Base-by-base conservation (phyloP, 257 asterid genomes). In the Primulina tabacum region DNA sequence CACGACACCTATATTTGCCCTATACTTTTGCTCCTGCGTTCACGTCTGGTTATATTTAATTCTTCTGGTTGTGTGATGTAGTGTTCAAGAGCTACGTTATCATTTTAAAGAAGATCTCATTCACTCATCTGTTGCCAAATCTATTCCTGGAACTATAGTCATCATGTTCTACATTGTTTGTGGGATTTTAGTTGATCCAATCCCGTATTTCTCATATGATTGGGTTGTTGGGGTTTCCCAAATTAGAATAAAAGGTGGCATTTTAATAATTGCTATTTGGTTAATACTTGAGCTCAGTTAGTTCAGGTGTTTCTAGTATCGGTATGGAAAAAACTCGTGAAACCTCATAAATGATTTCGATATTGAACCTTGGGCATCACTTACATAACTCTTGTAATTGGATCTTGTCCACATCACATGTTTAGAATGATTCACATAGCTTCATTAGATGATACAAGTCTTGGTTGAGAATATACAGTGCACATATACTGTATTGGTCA, bases 141-240 rank as follows among this genome's bases (percentile, higher is more conserved):
- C 71, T 62, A 53, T 6, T 65, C 56, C 57, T 72, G 21, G 21
- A 8, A 60, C 73, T 28, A 65, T 47, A 30, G 24, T 55, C 55
- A 43, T 77, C 29, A 24, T 50, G 3, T 50, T 67, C 30, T 17
- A 7, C 53, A 29, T 33, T 4, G 35, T 68, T 57, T 74, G 29
- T 56, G 0, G 30, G 35, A 30, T 63, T 68, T 40, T 18, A 7
- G 37, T 34, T 32, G 50, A 65, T 72, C 80, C 56, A 50, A 28
- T 57, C 7, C 65, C 30, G 32, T 29, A 50, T 53, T 72, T 76
- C 6, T 50, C 8, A 50, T 5, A 17, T 50, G 20, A 50, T 50
- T 5, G 21, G 7, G 21, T 50, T 50, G 0, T 4, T 50, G 20
- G 20, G 57, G 57, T 16, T 43, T 43, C 55, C n/a, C 4, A 16